Conservation (phyloP, 805 yeast genomes). For the Dipodascopsis uninucleata region DNA sequence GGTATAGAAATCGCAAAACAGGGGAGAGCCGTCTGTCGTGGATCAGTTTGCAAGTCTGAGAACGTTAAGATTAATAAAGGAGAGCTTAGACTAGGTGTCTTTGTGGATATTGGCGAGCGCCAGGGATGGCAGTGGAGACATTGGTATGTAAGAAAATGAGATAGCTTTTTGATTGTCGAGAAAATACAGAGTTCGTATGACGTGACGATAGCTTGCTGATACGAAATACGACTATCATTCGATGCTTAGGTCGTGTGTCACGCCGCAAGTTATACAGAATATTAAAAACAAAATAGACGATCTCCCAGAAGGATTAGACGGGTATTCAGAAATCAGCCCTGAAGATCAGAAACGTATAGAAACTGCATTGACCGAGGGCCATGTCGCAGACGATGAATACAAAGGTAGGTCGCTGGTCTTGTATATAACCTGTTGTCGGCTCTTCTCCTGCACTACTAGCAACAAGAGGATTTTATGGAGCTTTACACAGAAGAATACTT, state of each 20-base stretch:
- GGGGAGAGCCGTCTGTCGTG: conserved; percentile 23
- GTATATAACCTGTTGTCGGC: too few species aligned
- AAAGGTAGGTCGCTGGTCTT: too few species aligned
- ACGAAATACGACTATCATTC: too few species aligned
- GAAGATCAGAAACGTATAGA: conserved; percentile 13
- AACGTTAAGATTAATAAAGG: conserved; percentile 24
- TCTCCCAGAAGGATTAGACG: conserved; percentile 23
- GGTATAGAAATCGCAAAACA: conserved; percentile 18
- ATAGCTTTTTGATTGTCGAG: neutral
- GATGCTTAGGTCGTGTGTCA: conserved; percentile 26
- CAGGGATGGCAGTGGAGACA: conserved; percentile 29
- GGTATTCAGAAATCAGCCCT: conserved; percentile 17
- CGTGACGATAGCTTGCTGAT: too few species aligned
- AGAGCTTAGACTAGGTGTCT: conserved; percentile 26
- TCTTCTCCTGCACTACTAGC: too few species aligned
- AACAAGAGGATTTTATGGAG: too few species aligned
- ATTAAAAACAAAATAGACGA: conserved; percentile 11
- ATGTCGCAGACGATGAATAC: conserved; percentile 20
- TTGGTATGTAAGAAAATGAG: conserved; percentile 25
- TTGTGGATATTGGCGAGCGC: conserved; percentile 14
- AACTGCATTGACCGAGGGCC: conserved; percentile 22
- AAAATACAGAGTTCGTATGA: neutral
- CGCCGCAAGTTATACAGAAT: conserved; percentile 24
- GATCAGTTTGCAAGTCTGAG: conserved; percentile 13
- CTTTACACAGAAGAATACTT: too few species aligned